Percentiles rank a stretch among this genome's conserved stretches.
phyloP scores from a whole-genome alignment of 169 alveolate species.

The Eimeria falciformis region DNA sequence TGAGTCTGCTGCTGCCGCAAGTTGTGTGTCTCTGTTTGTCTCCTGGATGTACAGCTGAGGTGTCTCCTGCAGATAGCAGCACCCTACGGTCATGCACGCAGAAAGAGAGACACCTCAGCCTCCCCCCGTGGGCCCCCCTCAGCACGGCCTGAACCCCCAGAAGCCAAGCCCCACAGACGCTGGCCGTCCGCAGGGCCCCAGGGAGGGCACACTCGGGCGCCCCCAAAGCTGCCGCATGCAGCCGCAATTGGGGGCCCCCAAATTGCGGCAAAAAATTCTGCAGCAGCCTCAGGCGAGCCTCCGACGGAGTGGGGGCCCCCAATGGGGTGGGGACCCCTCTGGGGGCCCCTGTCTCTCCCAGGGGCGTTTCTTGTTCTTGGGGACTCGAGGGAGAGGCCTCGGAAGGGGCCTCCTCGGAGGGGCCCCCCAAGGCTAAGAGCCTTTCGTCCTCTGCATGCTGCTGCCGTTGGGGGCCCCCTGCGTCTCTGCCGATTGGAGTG shows the following conservation, averaged over 20 bases:
- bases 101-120: slow-evolving; percentile 20
- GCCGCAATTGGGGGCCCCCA: slow-evolving; percentile 34
- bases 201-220: slow-evolving; percentile 12
- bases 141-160: slow-evolving; percentile 1
- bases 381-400: too few relatives aligned
- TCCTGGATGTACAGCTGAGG: slow-evolving; percentile 5
- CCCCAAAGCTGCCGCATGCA: background rate
- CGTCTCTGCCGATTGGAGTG: slow-evolving; percentile 45
- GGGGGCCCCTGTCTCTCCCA: background rate
- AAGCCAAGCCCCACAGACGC: slow-evolving; percentile 22
- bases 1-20: slow-evolving; percentile 34
- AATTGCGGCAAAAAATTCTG: slow-evolving; percentile 14
- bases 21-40: background rate
- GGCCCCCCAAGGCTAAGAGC: too few relatives aligned
- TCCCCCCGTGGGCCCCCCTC: slow-evolving; percentile 50
- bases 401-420: too few relatives aligned
- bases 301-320: background rate
- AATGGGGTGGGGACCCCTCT: background rate
- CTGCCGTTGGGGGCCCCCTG: background rate
- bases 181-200: background rate
- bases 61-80: slow-evolving; percentile 67
- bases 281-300: slow-evolving; percentile 6
- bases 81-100: slow-evolving; percentile 53
- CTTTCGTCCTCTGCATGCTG: slow-evolving; percentile 20
- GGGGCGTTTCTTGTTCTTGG: too few relatives aligned